A percentile compares a stretch with the other conserved stretches of the same genome.
Evolutionary conservation across 2,329 filamentous ascomycete genomes (phyloP).

Genomic region (Colletotrichum chrysophilum): DNA sequence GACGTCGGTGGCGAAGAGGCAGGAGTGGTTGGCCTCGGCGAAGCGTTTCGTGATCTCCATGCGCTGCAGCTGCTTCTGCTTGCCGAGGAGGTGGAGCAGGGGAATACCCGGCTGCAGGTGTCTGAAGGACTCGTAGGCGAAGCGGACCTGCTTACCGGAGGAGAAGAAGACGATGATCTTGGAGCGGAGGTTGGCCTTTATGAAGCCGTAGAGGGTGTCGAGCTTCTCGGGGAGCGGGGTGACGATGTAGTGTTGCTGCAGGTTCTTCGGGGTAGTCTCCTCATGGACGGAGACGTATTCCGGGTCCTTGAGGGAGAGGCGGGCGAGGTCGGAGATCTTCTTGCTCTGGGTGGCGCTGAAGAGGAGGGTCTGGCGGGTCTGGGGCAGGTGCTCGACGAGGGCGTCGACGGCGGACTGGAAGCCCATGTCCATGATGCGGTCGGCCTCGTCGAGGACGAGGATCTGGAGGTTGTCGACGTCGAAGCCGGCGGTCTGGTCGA

Average conservation of each 20-base stretch:
- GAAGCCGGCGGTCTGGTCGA: conserved; percentile 91
- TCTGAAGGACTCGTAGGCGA: conserved; percentile 91
- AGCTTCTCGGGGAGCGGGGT: conserved; percentile 88
- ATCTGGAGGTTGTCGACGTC: conserved; percentile 92
- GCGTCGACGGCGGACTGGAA: conserved; percentile 92
- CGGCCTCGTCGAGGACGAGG: conserved; percentile 92
- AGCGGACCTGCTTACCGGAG: conserved; percentile 94
- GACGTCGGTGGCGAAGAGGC: conserved; percentile 94
- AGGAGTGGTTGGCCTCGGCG: conserved; percentile 79
- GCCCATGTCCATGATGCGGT: conserved; percentile 97
- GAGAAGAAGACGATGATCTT: conserved; percentile 97
- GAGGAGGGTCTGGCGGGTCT: conserved; percentile 85
- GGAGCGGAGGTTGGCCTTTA: conserved; percentile 86
- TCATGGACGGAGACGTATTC: conserved; percentile 97
- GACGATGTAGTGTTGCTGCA: conserved; percentile 91
- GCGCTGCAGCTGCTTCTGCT: conserved; percentile 89
- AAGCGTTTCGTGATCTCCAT: conserved; percentile 89
- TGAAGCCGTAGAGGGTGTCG: conserved; percentile 90
- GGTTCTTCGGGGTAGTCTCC: conserved; percentile 79
- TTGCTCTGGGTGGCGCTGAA: conserved; percentile 98
- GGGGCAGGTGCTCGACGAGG: conserved; percentile 88
- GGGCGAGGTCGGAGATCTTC: conserved; percentile 88
- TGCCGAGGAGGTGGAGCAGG: conserved; percentile 88
- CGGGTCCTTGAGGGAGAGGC: conserved; percentile 85
- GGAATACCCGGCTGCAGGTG: conserved; percentile 95